These are phyloP conservation scores for Rasamsonia emersonii DNA, from an alignment of 2,329 filamentous ascomycete genomes.

Conservation along the genomic window DNA sequence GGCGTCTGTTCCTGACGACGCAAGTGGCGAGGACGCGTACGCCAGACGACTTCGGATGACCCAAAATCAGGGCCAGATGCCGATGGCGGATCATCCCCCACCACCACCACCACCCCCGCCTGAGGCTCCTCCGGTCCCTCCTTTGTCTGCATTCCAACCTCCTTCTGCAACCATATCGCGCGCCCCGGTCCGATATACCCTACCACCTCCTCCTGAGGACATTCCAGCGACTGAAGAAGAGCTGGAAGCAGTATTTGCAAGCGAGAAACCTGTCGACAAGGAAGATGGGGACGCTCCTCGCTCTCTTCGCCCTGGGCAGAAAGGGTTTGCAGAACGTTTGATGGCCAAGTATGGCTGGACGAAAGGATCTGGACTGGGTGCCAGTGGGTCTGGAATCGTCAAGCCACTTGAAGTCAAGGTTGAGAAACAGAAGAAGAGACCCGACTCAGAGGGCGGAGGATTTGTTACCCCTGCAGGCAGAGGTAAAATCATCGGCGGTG, in stretches of 20 bases:
- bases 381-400: conserved; percentile 70
- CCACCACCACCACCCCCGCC: conserved; percentile 17
- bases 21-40: conserved; percentile 62
- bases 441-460: conserved; percentile 70
- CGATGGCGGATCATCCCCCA: conserved; percentile 12
- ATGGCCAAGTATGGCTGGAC: conserved; percentile 94
- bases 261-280: conserved; percentile 28
- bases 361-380: conserved; percentile 79
- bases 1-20: conserved; percentile 45
- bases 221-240: conserved; percentile 47
- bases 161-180: conserved; percentile 60
- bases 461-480: conserved; percentile 61
- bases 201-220: conserved; percentile 43
- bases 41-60: conserved; percentile 54
- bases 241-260: conserved; percentile 39
- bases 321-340: conserved; percentile 76
- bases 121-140: conserved; percentile 22
- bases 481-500: conserved; percentile 74
- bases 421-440: conserved; percentile 73
- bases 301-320: conserved; percentile 66
- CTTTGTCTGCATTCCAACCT: conserved; percentile 32
- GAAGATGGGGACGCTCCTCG: conserved; percentile 36
- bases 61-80: conserved; percentile 23
- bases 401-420: conserved; percentile 75
- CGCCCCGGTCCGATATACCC: conserved; percentile 65